Base-by-base conservation (phyloP, 1,139 yeast genomes). In the Pichia kudriavzevii region DNA sequence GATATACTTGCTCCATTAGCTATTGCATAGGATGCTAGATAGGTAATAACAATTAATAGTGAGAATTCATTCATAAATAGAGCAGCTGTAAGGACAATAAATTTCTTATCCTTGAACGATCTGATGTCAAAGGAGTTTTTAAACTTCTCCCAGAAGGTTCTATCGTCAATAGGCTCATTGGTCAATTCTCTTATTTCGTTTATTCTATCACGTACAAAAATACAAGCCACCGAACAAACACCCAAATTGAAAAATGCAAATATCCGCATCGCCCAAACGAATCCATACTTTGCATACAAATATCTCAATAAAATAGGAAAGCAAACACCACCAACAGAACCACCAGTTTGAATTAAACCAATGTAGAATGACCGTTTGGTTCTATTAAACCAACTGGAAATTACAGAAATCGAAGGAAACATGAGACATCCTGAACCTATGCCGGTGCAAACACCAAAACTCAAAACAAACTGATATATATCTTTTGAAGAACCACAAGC, bases 301-400 rank as follows among this genome's bases (percentile, higher is more conserved):
- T 61, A 63, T 44, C 78, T 60, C 35, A 77, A 57, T 61, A 77
- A 60, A 28, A 77, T 61, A 1, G 84, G 81, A 44, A 75, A 72
- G 12, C 66, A 52, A 22, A 74, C 60, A 30, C 83, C 84, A 15
- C 82, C 83, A 10, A 75, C 58, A 13, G 78, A 69, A 1, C 82
- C 83, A 23, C 83, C 83, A 47, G 69, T 61, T 5, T 79, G 72
- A 3, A 79, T 77, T 1, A 75, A 42, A 2, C 82, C 79, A 12
- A 73, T 64, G 7, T 74, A 76, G 24, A 66, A 56, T 0, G 78
- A 79, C 36, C 81, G 59, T 42, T 64, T 66, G 29, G 57, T 55
- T 35, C 60, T 58, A 45, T 40, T 31, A 26, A 47, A 49, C 51
- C 51, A 50, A 16, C 45, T 34, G 7, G 50, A 44, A 12, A 47